Evolutionary conservation across 2,329 filamentous ascomycete genomes (phyloP), one percentile per base, ranked within the genome.

Genomic region (Penicillium sp.): DNA sequence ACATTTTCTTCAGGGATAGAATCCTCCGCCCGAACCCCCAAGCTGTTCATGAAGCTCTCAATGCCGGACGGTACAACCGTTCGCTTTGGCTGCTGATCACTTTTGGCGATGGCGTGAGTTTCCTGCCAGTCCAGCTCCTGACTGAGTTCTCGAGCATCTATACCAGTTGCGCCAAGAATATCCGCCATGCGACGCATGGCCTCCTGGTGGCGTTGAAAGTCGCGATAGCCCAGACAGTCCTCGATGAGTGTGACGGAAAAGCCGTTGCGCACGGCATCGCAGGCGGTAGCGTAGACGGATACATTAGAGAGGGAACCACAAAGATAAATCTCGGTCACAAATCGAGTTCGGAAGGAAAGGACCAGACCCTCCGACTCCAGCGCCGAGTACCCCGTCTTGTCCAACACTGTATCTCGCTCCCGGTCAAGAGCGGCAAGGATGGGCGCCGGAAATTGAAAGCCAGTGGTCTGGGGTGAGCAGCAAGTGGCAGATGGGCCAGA

Each of bases 251-350:
- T 94, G 66, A 97, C 91, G n/a, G 85, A 81, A 66, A 96, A 87
- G 4, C 92, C 94, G 71, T 97, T 89, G 18, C 89, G 85, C 1
- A 91, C 92, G 10, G 93, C 94, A 68, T 97, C 94, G 59, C 96
- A 81, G 3, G 92, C 92, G 1, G 93, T 97, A 7, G 94, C 93
- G 69, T 94, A 92, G 43, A 97, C 87, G 28, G 92, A 92, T 31
- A 95, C 79, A 66, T 97, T 97, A 39, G 88, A 90, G 45, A 96
- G 82, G 40, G 89, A 88, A 19, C 94, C 94, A 67, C 90, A 95
- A 21, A 97, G 84, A 73, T 90, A 97, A 11, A 99, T 79, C 66
- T 97, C 90, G 2, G 92, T 96, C 54, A 96, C 86, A 62, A 97
- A 87, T 59, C 87, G 89, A n/a, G 87, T 86, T n/a, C 92, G 85